Conservation (phyloP, 495 filamentous ascomycete species). For the Trichoderma orchidacearum region DNA sequence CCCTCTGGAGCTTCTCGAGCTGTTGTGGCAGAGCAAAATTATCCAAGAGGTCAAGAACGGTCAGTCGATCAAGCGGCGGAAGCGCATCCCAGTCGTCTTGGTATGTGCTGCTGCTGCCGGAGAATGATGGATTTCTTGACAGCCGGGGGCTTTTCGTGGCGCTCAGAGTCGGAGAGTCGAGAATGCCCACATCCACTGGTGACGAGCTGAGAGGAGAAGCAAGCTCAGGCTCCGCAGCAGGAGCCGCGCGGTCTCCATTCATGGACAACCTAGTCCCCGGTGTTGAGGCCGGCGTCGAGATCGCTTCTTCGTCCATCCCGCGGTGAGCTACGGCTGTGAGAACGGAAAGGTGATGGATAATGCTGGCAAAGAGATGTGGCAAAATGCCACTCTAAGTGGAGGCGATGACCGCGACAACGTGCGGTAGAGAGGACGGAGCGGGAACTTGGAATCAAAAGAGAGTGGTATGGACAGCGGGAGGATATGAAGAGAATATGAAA, state of each 20-base stretch:
- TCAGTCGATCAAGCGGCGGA: conserved; percentile 82
- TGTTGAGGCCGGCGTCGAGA: conserved; percentile 14
- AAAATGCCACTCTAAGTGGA: too few relatives aligned
- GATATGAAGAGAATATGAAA: background rate
- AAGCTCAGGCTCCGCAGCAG: background rate
- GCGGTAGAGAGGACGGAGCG: too few relatives aligned
- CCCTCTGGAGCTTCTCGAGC: conserved; percentile 74
- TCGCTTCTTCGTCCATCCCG: conserved; percentile 35
- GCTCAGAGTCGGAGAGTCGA: conserved; percentile 26
- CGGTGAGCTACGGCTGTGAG: too few relatives aligned
- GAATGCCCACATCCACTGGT: conserved; percentile 20
- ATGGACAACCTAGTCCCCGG: conserved; percentile 21
- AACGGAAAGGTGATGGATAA: conserved; percentile 21
- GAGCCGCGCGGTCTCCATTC: background rate
- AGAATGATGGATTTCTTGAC: conserved; percentile 64
- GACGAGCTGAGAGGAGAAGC: conserved; percentile 17
- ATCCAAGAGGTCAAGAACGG: conserved; percentile 84
- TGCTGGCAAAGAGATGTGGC: conserved; percentile 11
- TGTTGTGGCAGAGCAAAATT: conserved; percentile 82
- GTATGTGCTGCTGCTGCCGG: conserved; percentile 59
- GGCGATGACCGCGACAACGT: too few relatives aligned
- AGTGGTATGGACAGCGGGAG: background rate
- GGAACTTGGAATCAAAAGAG: background rate
- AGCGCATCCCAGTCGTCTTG: conserved; percentile 80
- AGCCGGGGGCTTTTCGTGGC: conserved; percentile 38